phyloP scores from a whole-genome alignment of 768 basidiomycete species.

The Tricholoma matsutake region DNA sequence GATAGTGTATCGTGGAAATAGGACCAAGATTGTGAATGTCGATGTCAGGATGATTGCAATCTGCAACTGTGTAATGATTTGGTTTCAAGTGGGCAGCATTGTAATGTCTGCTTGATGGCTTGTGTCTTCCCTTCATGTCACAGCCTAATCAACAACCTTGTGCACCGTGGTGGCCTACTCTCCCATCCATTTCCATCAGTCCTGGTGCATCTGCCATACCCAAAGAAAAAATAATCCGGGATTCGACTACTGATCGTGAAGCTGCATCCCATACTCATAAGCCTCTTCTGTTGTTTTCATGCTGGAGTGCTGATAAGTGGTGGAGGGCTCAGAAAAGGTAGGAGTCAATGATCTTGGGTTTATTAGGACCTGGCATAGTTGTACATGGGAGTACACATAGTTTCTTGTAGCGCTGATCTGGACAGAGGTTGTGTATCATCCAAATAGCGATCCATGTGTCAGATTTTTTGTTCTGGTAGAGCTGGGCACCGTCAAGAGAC shows the following conservation, averaged over 20 bases:
- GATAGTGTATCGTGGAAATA: neutral
- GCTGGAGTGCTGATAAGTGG: no score
- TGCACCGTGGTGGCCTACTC: conserved; percentile 26
- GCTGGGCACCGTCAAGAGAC: conserved; percentile 7
- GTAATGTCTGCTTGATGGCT: conserved; percentile 12
- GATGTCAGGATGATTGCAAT: conserved; percentile 8
- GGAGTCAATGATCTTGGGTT: conserved; percentile 5
- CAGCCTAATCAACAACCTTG: conserved; percentile 30
- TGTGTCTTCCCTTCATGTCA: conserved; percentile 20
- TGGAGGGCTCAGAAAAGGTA: neutral
- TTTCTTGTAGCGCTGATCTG: neutral
- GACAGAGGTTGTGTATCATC: neutral
- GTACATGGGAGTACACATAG: neutral
- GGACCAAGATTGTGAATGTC: conserved; percentile 4
- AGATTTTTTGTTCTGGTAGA: conserved; percentile 17
- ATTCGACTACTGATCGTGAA: neutral
- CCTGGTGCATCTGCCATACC: conserved; percentile 15
- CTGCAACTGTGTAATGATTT: conserved; percentile 11
- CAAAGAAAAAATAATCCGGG: conserved; percentile 7
- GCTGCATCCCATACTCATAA: conserved; percentile 25
- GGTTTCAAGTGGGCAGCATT: conserved; percentile 9
- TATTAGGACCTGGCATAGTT: conserved; percentile 8
- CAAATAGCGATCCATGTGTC: neutral
- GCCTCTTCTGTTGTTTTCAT: conserved; percentile 11
- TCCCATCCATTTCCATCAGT: conserved; percentile 21